Evolutionary conservation across 495 filamentous ascomycete species (phyloP).

Genomic region (Aspergillus nanangensis): DNA sequence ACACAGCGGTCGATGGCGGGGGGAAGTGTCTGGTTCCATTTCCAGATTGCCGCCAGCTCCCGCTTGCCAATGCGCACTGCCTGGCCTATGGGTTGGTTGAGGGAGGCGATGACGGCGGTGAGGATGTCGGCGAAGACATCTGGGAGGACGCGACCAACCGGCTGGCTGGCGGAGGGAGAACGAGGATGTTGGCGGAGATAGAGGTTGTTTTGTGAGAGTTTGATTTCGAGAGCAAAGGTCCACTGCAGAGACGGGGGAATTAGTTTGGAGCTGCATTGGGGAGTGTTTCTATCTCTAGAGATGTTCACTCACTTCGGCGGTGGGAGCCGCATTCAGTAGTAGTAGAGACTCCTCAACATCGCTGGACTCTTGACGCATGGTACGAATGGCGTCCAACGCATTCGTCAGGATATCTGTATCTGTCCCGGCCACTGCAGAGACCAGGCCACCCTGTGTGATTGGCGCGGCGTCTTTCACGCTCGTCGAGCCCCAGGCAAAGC

Average conservation of each 20-base stretch:
- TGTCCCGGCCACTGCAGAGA: neutral
- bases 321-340: neutral
- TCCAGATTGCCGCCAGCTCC: slow-evolving; percentile 21
- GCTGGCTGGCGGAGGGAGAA: neutral
- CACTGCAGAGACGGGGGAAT: too few relatives aligned
- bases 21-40: slow-evolving; percentile 29
- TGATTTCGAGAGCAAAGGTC: neutral
- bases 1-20: slow-evolving; percentile 34
- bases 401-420: neutral
- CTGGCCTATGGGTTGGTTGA: neutral
- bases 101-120: neutral
- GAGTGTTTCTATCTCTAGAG: neutral
- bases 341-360: neutral
- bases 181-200: neutral
- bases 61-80: neutral
- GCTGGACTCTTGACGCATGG: neutral
- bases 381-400: neutral
- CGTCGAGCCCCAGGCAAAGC: neutral
- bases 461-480: neutral
- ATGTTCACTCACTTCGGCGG: neutral
- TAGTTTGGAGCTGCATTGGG: too few relatives aligned
- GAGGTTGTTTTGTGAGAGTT: neutral
- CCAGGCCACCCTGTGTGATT: neutral
- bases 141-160: neutral
- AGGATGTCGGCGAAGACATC: neutral